These are phyloP conservation scores for Gaeumannomyces sp. DNA, from an alignment of 2,329 filamentous ascomycete species.

Conservation along the genomic window DNA sequence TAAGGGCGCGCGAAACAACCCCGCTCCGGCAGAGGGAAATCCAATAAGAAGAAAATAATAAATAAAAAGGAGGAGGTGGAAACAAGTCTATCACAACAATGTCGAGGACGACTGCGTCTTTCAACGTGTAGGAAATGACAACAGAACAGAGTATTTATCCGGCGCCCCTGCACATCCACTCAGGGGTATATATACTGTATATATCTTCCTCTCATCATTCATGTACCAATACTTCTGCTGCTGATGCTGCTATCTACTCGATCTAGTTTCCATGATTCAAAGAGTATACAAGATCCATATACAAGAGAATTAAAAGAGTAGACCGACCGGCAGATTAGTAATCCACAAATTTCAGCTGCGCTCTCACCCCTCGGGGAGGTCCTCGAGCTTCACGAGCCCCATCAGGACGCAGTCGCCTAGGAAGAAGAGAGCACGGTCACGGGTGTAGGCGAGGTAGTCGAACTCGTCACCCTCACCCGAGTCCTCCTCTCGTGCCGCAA, in stretches of 20 bases:
- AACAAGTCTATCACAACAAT: no score
- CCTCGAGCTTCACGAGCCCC: slow-evolving; percentile 67
- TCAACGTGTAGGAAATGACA: no score
- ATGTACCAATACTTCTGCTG: background rate
- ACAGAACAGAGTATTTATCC: background rate
- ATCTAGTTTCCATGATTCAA: background rate
- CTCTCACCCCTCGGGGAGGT: slow-evolving; percentile 65
- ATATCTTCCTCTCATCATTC: background rate
- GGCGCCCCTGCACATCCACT: background rate
- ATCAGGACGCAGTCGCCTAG: slow-evolving; percentile 82
- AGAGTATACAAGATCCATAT: no score
- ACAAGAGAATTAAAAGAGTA: no score
- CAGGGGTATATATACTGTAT: background rate
- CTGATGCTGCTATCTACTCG: background rate
- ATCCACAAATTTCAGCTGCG: slow-evolving; percentile 63
- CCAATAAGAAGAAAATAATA: background rate
- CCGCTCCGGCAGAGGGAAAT: background rate
- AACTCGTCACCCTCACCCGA: slow-evolving; percentile 66
- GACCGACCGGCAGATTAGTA: slow-evolving; percentile 27
- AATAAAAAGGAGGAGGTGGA: no score
- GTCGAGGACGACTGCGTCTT: no score
- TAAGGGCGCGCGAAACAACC: background rate
- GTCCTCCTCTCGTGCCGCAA: slow-evolving; percentile 31
- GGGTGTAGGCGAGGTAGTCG: slow-evolving; percentile 87
- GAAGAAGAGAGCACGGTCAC: slow-evolving; percentile 87